Evolutionary conservation across 2,329 filamentous ascomycete genomes (phyloP), one percentile per base, ranked within the genome.

Genomic region (Colletotrichum eremochloae): DNA sequence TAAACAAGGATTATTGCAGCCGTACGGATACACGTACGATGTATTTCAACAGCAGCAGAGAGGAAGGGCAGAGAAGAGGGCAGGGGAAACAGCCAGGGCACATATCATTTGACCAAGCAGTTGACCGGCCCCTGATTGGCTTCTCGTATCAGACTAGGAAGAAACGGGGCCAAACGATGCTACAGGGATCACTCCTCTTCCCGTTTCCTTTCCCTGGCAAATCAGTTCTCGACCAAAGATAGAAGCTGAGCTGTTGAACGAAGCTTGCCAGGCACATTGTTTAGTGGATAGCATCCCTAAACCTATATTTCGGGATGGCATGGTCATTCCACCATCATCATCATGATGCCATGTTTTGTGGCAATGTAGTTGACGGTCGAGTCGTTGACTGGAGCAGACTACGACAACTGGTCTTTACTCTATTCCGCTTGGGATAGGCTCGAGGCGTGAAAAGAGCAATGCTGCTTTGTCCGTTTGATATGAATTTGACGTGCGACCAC

Each of bases 61-160:
- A 20, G 18, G 42, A 44, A 44, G 42, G 24, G 7, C 36, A 57
- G 33, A n/a, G n/a, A 3, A 33, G 24, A 38, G n/a, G 38, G n/a
- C 36, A 58, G n/a, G 38, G 12, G 55, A 42, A 58, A 58, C n/a
- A 29, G 40, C 12, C 36, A 40, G 40, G 55, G 55, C 36, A 57
- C n/a, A 18, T 24, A 14, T 9, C 55, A 29, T 18, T 42, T 18
- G n/a, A 4, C n/a, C 11, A n/a, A 57, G 14, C 33, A 57, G n/a
- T 12, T n/a, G 14, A 5, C 55, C n/a, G 8, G n/a, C 5, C 14
- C 6, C 4, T 29, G 36, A 42, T 42, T 42, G 38, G 36, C 12
- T 40, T 40, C 20, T 42, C 55, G 55, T 58, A 56, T 36, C 8
- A 56, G 4, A 9, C 31, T 8, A 12, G 18, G 31, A 14, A 31